A percentile compares a stretch with the other conserved stretches of the same genome.
phyloP scores from a whole-genome alignment of 2,329 filamentous ascomycete genomes.

The Parastagonospora nodorum region DNA sequence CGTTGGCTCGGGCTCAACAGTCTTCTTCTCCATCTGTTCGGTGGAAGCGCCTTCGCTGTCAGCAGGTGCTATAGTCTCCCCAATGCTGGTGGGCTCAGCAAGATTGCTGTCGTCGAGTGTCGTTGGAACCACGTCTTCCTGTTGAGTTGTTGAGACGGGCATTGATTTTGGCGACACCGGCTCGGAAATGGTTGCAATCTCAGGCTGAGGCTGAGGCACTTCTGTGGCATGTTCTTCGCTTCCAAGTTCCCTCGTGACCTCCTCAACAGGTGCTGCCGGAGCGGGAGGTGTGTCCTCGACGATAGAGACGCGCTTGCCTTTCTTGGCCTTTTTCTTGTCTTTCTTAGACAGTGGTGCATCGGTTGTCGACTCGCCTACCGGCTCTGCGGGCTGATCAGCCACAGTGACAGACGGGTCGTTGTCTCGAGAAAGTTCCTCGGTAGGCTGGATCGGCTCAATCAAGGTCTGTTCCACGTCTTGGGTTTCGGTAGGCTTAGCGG shows the following conservation, averaged over 20 bases:
- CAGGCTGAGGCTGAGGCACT: background rate
- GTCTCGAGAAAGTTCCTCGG: background rate
- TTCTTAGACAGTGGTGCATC: constrained; percentile 22
- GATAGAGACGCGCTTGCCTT: constrained; percentile 19
- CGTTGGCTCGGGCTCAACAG: constrained; percentile 3
- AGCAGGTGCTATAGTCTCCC: background rate
- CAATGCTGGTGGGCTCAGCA: background rate
- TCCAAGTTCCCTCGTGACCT: background rate
- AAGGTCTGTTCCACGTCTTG: background rate
- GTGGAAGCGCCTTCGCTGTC: background rate
- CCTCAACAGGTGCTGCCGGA: constrained; percentile 7
- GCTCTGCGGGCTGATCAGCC: background rate
- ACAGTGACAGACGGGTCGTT: background rate
- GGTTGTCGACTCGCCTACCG: constrained; percentile 1
- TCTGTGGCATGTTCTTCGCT: background rate
- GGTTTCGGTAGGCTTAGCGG: background rate
- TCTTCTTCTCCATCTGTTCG: background rate
- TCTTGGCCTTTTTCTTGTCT: constrained; percentile 32
- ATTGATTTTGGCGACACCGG: constrained; percentile 2
- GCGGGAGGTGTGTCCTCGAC: constrained; percentile 5
- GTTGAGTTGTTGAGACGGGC: constrained; percentile 1
- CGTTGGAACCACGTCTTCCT: constrained; percentile 1
- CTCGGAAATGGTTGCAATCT: background rate
- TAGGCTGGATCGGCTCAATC: background rate
- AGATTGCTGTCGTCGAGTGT: background rate